phyloP scores from a whole-genome alignment of 805 yeast species.

The Lachancea nothofagi region DNA sequence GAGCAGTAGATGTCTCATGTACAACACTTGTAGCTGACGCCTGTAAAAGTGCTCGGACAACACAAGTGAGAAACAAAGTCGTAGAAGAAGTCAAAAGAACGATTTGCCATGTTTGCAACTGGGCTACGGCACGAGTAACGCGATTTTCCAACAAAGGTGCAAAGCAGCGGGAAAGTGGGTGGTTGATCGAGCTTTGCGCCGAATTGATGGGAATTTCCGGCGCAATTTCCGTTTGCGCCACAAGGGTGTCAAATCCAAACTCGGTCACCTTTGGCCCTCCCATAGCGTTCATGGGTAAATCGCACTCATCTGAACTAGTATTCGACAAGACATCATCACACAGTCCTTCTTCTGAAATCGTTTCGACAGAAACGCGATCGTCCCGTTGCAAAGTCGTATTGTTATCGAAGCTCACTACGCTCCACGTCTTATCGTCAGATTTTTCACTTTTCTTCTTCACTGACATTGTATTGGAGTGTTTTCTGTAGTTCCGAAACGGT shows the following conservation, averaged over 20 bases:
- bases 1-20: constrained; percentile 3
- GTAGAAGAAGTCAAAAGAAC: constrained; percentile 10
- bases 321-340: constrained; percentile 11
- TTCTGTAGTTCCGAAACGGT: too few species aligned
- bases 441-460: constrained; percentile 6
- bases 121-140: not conserved
- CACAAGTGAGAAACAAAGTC: constrained; percentile 6
- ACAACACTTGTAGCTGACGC: not conserved
- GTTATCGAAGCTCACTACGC: constrained; percentile 7
- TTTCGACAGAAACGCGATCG: constrained; percentile 6
- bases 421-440: constrained; percentile 10
- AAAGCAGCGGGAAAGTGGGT: not conserved
- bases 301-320: constrained; percentile 10
- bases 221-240: not conserved
- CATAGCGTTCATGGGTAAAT: constrained; percentile 4
- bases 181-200: not conserved
- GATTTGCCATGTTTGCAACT: constrained; percentile 10
- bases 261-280: constrained; percentile 1
- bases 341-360: constrained; percentile 7
- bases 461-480: too few species aligned
- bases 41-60: constrained; percentile 1
- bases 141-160: not conserved
- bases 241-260: constrained; percentile 7
- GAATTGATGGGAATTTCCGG: not conserved
- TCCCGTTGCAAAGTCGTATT: constrained; percentile 1